A percentile compares a stretch with the other conserved stretches of the same genome.
Conservation (phyloP, 805 yeast genomes). For the Cyberlindnera galapagoensis region DNA sequence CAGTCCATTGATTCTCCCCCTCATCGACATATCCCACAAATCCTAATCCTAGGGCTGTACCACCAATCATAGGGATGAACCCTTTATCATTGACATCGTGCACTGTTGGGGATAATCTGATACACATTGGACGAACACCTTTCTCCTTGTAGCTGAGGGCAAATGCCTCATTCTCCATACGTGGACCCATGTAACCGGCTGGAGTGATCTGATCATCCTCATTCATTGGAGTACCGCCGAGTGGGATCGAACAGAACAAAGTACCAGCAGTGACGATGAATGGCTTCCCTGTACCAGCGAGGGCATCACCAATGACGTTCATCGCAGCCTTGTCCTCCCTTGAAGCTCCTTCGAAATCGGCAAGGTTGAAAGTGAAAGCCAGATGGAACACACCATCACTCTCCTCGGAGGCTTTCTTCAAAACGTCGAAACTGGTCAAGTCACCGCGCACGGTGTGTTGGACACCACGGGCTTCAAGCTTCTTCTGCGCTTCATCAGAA, state of each 20-base stretch:
- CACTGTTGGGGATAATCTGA: conserved; percentile 30
- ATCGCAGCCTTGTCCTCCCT: conserved; percentile 25
- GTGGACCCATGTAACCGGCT: background rate
- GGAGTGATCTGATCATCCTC: background rate
- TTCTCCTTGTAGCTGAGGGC: conserved; percentile 16
- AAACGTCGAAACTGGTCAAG: conserved; percentile 23
- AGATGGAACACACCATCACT: conserved; percentile 34
- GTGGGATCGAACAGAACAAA: conserved; percentile 4
- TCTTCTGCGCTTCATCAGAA: conserved; percentile 25
- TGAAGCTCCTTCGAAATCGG: conserved; percentile 12
- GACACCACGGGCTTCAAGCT: conserved; percentile 22
- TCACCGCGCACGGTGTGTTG: conserved; percentile 25
- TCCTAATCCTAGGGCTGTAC: conserved; percentile 27
- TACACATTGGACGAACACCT: conserved; percentile 22
- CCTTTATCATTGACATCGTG: conserved; percentile 28
- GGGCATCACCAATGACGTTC: conserved; percentile 23
- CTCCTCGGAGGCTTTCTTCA: conserved; percentile 23
- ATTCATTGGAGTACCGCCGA: conserved; percentile 10
- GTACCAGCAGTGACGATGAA: conserved; percentile 25
- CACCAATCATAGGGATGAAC: conserved; percentile 20
- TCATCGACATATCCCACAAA: conserved; percentile 31
- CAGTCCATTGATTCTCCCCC: conserved; percentile 28
- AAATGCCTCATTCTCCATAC: conserved; percentile 14
- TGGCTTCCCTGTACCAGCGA: conserved; percentile 25
- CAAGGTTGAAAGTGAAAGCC: conserved; percentile 30